Evolutionary conservation across 202 grass and related monocot species (phyloP).

Genomic region (Setaria viridis): DNA sequence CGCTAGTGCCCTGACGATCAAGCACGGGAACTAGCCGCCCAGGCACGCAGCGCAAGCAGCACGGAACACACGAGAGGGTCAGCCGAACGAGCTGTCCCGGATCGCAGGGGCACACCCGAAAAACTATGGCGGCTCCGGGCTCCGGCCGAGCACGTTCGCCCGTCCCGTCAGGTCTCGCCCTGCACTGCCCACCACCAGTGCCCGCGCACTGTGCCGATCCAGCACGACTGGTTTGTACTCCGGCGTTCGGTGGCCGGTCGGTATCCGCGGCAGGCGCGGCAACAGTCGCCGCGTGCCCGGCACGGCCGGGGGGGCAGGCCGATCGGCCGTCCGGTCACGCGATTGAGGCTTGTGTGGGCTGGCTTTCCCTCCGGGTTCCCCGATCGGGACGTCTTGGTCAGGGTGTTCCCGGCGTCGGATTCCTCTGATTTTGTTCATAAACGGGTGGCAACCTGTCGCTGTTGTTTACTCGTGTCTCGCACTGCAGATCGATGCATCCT

Average conservation of each 20-base stretch:
- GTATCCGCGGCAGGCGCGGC: neutral
- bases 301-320: neutral
- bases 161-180: constrained; percentile 19
- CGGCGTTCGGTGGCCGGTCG: constrained; percentile 44
- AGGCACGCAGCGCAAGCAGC: neutral
- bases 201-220: constrained; percentile 13
- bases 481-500: neutral
- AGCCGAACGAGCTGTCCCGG: too few species aligned
- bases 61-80: neutral
- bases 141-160: neutral
- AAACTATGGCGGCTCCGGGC: neutral
- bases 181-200: constrained; percentile 28
- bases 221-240: neutral
- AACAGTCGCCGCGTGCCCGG: neutral
- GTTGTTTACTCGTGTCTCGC: neutral
- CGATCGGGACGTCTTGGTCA: constrained; percentile 11
- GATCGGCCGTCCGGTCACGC: neutral
- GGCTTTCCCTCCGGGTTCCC: neutral
- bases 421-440: constrained; percentile 1
- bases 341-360: neutral
- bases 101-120: neutral
- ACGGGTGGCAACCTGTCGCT: neutral
- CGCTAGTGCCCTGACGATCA: neutral
- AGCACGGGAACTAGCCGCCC: neutral
- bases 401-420: neutral